Evolutionary conservation across 352 stramenopile species (phyloP), one percentile per base, ranked within the genome.

Genomic region (Globisporangium barbulae): DNA sequence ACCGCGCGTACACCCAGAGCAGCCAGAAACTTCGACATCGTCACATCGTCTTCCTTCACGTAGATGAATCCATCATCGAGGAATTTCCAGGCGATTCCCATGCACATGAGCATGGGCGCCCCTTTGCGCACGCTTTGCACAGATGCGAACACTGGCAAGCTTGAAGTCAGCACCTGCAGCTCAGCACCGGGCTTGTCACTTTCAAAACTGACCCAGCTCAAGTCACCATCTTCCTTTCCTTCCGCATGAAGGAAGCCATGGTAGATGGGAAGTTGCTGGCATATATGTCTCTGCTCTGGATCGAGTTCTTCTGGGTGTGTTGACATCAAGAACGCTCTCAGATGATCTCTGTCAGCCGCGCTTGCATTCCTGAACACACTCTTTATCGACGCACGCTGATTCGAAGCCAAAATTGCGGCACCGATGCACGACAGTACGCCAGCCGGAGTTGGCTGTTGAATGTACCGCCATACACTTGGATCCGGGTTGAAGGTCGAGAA

Each of bases 381-480:
- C 39, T 73, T 73, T 13, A 73, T 52, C 47, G 63, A 54, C 3
- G 31, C 35, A 21, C 17, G 30, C 13, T n/a, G 25, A 37, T 10
- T 33, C 1, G 35, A 62, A 17, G 31, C 45, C 9, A 70, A 35
- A 13, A 74, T 53, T 13, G 61, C 10, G 22, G 31, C 59, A 54
- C 65, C 65, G 72, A 83, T 69, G 48, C 73, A 75, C 10, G 78
- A 76, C n/a, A 90, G 47, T 21, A 89, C 69, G 30, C 81, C 80
- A 21, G 62, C 69, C 52, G 81, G 67, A 48, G 83, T 90, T 59
- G 83, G 81, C 52, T 91, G 81, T 48, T 91, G 79, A 47, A 91
- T 81, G 64, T 86, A 88, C 22, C 79, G 74, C 83, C 83, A 91
- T n/a, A 91, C 75, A 19, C 83, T 76, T 25, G 64, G 65, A 49